Evolutionary conservation across 2,329 filamentous ascomycete genomes (phyloP), one percentile per base, ranked within the genome.

Genomic region (Hymenoscyphus fraxineus): DNA sequence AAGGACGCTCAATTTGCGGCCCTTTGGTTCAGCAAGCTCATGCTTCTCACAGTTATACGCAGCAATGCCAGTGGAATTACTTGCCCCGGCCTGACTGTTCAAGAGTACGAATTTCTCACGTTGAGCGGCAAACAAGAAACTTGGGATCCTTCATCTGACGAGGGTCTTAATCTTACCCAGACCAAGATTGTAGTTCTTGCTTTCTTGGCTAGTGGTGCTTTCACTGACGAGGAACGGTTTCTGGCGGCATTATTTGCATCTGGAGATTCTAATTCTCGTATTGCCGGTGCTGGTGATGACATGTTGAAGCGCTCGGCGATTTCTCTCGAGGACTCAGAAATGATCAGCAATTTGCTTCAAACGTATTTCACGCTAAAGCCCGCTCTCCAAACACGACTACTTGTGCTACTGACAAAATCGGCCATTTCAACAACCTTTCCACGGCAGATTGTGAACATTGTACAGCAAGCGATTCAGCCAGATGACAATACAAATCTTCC

Each of bases 211-310:
- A 97, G 92, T 73, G 93, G 92, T 4, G 88, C 93, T 6, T 98
- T 99, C 76, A 88, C 81, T 0, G 92, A 97, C 66, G 78, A 86
- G 0, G 91, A 98, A 73, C 88, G 93, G 39, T 92, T 97, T 71
- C 76, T 97, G 13, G 90, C 94, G 0, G 90, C 92, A 0, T 78
- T 98, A 0, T 93, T 91, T 74, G 93, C 93, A 5, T 89, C 92
- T 32, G 88, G 92, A 0, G 93, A 93, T 76, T 80, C 88, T 1
- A 95, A 97, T 69, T 92, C 88, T 41, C 85, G 89, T 9, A 88
- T 97, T 44, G 88, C 91, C 12, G 87, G 90, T n/a, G 80, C 92
- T n/a, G 94, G 91, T 0, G 92, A 97, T 64, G 93, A 97, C 71
- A 85, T 96, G 59, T 78, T 98, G 68, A 99, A 97, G 77, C 84